Evolutionary conservation across 164 flowering plant genomes (phyloP).

Genomic region (Cinnamomum micranthum): DNA sequence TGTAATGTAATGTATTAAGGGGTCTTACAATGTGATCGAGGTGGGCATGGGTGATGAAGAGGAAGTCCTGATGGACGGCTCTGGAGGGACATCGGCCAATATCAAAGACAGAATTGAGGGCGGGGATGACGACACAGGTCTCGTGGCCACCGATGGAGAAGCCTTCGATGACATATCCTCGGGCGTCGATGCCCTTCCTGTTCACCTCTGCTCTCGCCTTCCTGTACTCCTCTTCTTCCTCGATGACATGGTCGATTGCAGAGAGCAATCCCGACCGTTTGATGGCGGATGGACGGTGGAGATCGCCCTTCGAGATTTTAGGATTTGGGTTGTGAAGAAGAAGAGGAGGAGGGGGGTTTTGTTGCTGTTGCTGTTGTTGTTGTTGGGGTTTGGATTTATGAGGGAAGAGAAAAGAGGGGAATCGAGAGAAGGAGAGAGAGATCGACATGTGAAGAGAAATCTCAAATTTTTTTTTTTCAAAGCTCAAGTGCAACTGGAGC

Average conservation of each 20-base stretch:
- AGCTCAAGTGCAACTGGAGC: too few species aligned
- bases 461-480: too few species aligned
- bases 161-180: conserved; percentile 74
- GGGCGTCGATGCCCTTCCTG: conserved; percentile 61
- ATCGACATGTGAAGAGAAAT: too few species aligned
- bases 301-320: too few species aligned
- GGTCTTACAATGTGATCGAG: conserved; percentile 95
- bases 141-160: conserved; percentile 86
- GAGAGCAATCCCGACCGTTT: conserved; percentile 58
- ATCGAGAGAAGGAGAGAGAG: too few species aligned
- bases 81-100: conserved; percentile 74
- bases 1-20: too few species aligned
- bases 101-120: conserved; percentile 78
- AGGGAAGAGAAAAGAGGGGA: too few species aligned
- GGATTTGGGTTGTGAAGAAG: too few species aligned
- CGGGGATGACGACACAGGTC: conserved; percentile 82
- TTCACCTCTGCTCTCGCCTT: conserved; percentile 72
- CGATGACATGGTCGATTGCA: conserved; percentile 56
- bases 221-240: conserved; percentile 71
- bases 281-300: conserved; percentile 3
- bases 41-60: conserved; percentile 95
- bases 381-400: too few species aligned
- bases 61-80: conserved; percentile 31
- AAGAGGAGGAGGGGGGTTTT: too few species aligned
- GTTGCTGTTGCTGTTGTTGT: too few species aligned